phyloP scores from a whole-genome alignment of 2,329 filamentous ascomycete species.

The Pseudocercospora cruenta region DNA sequence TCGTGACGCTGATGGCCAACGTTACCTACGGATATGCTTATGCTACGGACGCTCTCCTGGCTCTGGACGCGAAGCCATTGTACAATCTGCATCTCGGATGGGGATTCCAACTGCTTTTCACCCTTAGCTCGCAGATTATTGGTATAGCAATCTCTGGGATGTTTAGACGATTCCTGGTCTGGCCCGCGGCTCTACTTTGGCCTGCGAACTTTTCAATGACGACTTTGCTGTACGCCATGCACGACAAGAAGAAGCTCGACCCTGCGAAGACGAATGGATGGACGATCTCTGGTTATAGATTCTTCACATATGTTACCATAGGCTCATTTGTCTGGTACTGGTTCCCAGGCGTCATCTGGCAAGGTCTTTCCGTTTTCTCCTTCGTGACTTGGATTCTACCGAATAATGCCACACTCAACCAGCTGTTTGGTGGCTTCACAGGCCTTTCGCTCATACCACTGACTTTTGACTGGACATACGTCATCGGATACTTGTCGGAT shows the following conservation, averaged over 20 bases:
- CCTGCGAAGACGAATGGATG: slow-evolving; percentile 65
- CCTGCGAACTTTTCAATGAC: slow-evolving; percentile 84
- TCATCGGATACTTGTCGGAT: slow-evolving; percentile 22
- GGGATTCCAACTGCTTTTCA: slow-evolving; percentile 78
- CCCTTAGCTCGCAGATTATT: slow-evolving; percentile 81
- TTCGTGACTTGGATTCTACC: slow-evolving; percentile 88
- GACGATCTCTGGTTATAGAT: slow-evolving; percentile 79
- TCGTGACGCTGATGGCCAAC: slow-evolving; percentile 40
- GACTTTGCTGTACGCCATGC: slow-evolving; percentile 83
- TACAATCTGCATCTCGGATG: slow-evolving; percentile 80
- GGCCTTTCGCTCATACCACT: slow-evolving; percentile 81
- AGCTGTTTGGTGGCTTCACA: slow-evolving; percentile 83
- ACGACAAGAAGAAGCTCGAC: slow-evolving; percentile 76
- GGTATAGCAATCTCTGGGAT: slow-evolving; percentile 85
- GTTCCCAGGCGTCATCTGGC: slow-evolving; percentile 78
- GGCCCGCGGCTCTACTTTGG: slow-evolving; percentile 89
- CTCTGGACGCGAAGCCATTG: slow-evolving; percentile 65
- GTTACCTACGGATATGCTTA: slow-evolving; percentile 28
- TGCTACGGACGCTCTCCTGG: slow-evolving; percentile 66
- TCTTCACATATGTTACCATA: slow-evolving; percentile 75
- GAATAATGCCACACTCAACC: slow-evolving; percentile 78
- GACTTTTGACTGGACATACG: slow-evolving; percentile 86
- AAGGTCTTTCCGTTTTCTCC: slow-evolving; percentile 84
- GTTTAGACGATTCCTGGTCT: slow-evolving; percentile 76
- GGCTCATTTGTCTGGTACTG: slow-evolving; percentile 82